Conservation (phyloP, 805 yeast genomes). For the Starmera dryadoides region DNA sequence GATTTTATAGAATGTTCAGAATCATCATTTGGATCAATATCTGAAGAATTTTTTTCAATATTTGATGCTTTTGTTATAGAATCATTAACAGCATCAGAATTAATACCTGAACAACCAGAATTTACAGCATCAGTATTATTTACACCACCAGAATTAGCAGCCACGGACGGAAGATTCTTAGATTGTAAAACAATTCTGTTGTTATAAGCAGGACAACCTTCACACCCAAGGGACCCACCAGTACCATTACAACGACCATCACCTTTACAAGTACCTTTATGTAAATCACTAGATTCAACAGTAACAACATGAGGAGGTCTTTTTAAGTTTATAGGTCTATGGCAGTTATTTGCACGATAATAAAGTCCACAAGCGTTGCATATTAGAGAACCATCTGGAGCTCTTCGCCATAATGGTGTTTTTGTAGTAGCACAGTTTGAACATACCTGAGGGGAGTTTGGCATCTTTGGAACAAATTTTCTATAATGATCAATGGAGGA, state of each 20-base stretch:
- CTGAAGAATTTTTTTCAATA: neutral
- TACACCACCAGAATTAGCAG: constrained; percentile 1
- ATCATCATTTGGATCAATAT: neutral
- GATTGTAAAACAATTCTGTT: constrained; percentile 45
- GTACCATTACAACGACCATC: constrained; percentile 74
- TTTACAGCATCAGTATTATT: neutral
- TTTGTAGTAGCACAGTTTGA: constrained; percentile 84
- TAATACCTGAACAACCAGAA: neutral
- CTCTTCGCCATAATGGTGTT: constrained; percentile 91
- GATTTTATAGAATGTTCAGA: neutral
- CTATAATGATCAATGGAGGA: neutral
- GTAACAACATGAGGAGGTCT: constrained; percentile 75
- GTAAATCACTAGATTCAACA: constrained; percentile 38
- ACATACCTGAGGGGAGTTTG: constrained; percentile 32
- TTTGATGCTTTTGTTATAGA: neutral
- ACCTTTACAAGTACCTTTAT: constrained; percentile 20
- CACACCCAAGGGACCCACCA: constrained; percentile 75
- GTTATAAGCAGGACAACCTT: constrained; percentile 79
- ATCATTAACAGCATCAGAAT: neutral
- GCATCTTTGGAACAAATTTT: constrained; percentile 1
- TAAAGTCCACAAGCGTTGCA: constrained; percentile 96
- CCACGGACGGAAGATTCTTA: neutral
- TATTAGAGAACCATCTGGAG: constrained; percentile 81
- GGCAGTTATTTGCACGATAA: constrained; percentile 84
- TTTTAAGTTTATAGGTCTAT: constrained; percentile 80